Conservation (phyloP, 164 flowering plant species). For the Kalanchoe fedtschenkoi region DNA sequence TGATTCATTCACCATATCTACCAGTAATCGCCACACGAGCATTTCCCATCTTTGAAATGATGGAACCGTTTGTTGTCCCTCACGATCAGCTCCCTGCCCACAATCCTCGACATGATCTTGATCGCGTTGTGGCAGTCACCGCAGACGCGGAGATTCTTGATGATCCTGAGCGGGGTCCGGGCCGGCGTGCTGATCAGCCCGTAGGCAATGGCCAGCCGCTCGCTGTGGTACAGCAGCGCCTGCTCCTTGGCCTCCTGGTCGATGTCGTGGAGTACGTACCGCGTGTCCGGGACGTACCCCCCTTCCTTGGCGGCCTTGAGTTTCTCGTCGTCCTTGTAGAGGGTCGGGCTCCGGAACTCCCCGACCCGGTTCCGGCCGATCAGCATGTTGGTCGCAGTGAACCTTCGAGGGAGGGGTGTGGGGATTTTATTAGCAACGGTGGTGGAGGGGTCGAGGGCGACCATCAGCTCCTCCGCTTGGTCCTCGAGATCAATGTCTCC, state of each 20-base stretch:
- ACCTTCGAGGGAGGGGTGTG: constrained; percentile 51
- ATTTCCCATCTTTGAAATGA: constrained; percentile 81
- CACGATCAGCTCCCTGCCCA: constrained; percentile 80
- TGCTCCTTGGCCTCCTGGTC: constrained; percentile 95
- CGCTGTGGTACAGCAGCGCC: constrained; percentile 80
- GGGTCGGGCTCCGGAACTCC: constrained; percentile 40
- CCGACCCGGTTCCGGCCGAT: constrained; percentile 47
- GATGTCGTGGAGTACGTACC: constrained; percentile 85
- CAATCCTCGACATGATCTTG: constrained; percentile 82
- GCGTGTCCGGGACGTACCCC: constrained; percentile 75
- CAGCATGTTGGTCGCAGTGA: constrained; percentile 44
- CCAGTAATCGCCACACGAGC: constrained; percentile 91
- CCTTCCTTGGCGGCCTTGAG: constrained; percentile 37
- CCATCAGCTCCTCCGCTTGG: constrained; percentile 52
- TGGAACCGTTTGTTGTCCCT: constrained; percentile 84
- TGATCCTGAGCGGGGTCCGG: constrained; percentile 62
- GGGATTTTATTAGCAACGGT: constrained; percentile 37
- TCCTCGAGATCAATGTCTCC: constrained; percentile 85
- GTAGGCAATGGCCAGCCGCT: constrained; percentile 77
- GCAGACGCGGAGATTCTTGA: constrained; percentile 77
- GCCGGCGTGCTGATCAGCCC: constrained; percentile 85
- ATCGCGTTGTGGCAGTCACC: constrained; percentile 90
- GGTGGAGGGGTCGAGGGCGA: constrained; percentile 50
- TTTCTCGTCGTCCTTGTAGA: constrained; percentile 52
- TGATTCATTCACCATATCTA: too few species aligned